phyloP scores from a whole-genome alignment of 2,329 filamentous ascomycete genomes.

The Tolypocladium nubicola region DNA sequence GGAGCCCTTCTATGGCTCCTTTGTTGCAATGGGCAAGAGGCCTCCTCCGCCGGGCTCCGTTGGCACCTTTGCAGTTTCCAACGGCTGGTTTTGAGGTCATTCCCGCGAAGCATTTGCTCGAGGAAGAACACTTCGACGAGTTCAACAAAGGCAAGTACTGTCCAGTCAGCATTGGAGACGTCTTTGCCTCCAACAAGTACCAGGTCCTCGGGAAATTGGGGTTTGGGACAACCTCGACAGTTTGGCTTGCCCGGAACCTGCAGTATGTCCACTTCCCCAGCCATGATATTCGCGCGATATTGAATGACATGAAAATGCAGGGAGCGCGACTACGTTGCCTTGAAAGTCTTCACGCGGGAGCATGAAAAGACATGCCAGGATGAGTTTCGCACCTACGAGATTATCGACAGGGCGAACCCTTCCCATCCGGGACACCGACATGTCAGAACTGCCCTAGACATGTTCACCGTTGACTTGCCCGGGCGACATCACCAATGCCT shows the following conservation, averaged over 20 bases:
- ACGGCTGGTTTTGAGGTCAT: too few species aligned
- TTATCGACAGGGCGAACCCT: constrained; percentile 8
- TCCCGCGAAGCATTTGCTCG: too few species aligned
- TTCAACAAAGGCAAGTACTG: too few species aligned
- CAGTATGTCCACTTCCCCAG: background rate
- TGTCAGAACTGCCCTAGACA: constrained; percentile 18
- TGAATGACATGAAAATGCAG: too few species aligned
- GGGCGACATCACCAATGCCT: constrained; percentile 13
- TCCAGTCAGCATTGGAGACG: constrained; percentile 10
- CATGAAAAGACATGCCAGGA: background rate
- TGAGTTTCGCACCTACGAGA: constrained; percentile 11
- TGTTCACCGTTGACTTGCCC: constrained; percentile 8
- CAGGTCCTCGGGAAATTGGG: constrained; percentile 10
- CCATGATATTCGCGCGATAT: too few species aligned
- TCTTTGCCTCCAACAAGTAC: constrained; percentile 3
- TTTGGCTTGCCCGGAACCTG: constrained; percentile 14
- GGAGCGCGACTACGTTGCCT: background rate
- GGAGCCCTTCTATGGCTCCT: too few species aligned
- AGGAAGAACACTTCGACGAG: too few species aligned
- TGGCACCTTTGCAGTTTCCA: too few species aligned
- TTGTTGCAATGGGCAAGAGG: too few species aligned
- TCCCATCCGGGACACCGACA: constrained; percentile 17
- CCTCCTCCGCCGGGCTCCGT: too few species aligned
- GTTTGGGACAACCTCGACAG: constrained; percentile 11
- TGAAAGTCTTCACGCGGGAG: constrained; percentile 11